phyloP scores from a whole-genome alignment of 768 basidiomycete species.

The Hypholoma fasciculare region DNA sequence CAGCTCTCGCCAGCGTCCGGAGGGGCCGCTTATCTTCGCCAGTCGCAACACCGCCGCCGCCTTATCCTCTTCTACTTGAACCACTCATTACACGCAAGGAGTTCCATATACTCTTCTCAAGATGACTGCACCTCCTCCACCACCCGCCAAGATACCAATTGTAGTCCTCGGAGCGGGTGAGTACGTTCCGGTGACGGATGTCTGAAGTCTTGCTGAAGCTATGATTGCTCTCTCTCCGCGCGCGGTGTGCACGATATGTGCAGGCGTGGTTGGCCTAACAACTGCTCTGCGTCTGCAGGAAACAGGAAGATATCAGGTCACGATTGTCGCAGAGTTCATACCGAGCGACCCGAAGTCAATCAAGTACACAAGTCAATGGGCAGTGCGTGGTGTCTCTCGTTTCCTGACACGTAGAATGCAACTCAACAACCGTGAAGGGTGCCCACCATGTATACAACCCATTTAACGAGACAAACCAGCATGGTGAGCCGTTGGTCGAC shows the following conservation, averaged over 20 bases:
- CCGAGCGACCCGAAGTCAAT: constrained; percentile 75
- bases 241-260: neutral
- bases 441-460: constrained; percentile 75
- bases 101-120: too few species aligned
- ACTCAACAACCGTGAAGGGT: constrained; percentile 46
- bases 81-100: too few species aligned
- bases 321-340: constrained; percentile 68
- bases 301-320: constrained; percentile 59
- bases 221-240: neutral
- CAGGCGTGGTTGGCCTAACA: constrained; percentile 79
- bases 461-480: constrained; percentile 50
- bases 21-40: neutral
- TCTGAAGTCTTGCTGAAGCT: neutral
- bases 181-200: neutral
- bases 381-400: constrained; percentile 44
- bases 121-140: too few species aligned
- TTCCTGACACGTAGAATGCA: neutral
- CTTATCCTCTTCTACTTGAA: too few species aligned
- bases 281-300: constrained; percentile 74
- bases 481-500: constrained; percentile 38
- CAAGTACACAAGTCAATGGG: constrained; percentile 81
- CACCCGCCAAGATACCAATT: neutral
- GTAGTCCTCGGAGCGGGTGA: constrained; percentile 8
- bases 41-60: neutral
- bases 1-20: constrained; percentile 22